Conservation (phyloP, 495 filamentous ascomycete species). For the Penicillium salamii region DNA sequence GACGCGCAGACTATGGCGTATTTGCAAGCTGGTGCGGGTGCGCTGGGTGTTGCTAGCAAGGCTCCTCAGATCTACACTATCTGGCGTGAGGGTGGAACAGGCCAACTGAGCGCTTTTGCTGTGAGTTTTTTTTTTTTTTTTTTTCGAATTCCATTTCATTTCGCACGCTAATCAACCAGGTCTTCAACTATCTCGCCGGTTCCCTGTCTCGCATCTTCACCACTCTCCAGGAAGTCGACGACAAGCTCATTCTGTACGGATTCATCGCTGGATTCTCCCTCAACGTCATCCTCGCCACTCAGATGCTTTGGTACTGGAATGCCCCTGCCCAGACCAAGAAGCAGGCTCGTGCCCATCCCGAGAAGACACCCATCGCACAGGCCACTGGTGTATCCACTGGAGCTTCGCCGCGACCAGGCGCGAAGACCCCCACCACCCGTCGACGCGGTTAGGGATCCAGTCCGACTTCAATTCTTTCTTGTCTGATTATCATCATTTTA, state of each 20-base stretch:
- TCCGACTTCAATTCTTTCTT: slow-evolving; percentile 3
- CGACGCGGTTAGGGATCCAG: slow-evolving; percentile 39
- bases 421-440: slow-evolving; percentile 47
- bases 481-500: slow-evolving; percentile 11
- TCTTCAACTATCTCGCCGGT: slow-evolving; percentile 95
- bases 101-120: slow-evolving; percentile 92
- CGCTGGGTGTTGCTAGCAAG: slow-evolving; percentile 82
- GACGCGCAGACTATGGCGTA: slow-evolving; percentile 66
- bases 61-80: slow-evolving; percentile 86
- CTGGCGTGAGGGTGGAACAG: slow-evolving; percentile 79
- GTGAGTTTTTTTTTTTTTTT: slow-evolving; percentile 56
- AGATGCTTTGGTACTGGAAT: slow-evolving; percentile 99
- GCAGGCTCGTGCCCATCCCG: slow-evolving; percentile 36
- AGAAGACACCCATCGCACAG: slow-evolving; percentile 26
- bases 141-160: too few relatives aligned
- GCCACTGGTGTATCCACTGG: slow-evolving; percentile 43
- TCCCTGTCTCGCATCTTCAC: slow-evolving; percentile 94
- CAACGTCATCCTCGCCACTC: slow-evolving; percentile 79
- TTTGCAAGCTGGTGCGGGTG: slow-evolving; percentile 81
- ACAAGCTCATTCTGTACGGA: slow-evolving; percentile 89
- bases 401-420: slow-evolving; percentile 26
- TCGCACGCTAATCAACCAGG: slow-evolving; percentile 48
- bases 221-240: slow-evolving; percentile 91
- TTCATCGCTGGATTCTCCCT: slow-evolving; percentile 86
- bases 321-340: slow-evolving; percentile 44